Evolutionary conservation across 495 filamentous ascomycete species (phyloP), one percentile per base, ranked within the genome.

Genomic region (Aspergillus coremiiformis): DNA sequence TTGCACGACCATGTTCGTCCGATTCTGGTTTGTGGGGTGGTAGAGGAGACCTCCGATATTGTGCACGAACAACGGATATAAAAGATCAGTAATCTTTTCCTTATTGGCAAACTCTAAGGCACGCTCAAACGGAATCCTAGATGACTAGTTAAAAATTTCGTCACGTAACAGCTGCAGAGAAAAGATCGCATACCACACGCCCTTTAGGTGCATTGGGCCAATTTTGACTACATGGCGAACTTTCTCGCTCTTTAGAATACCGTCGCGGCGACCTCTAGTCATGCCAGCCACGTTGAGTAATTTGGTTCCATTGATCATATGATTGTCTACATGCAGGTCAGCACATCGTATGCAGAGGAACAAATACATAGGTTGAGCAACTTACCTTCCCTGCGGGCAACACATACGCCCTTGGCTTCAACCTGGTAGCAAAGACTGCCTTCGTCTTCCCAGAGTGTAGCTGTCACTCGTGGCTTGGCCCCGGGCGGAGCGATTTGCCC

Each of bases 251-350:
- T 98, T 98, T 41, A 98, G 71, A 54, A 98, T 98, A 39, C 93
- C 93, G 65, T 98, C 93, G 61, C 93, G 83, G 46, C 93, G 86
- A 35, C 93, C 93, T 58, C 93, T 81, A 23, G 93, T 98, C 93
- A 98, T 98, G 2, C 93, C 92, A 17, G 93, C 93, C 17, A 98
- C 93, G 55, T 98, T 98, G 43, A 98, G 74, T 47, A 98, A 72
- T 67, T 98, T 98, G 4, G 93, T 98, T 8, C 93, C 93, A 60
- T 98, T 98, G 69, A 98, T 96, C 91, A 98, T 96, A 61, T 94
- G 87, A 66, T 98, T 98, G 60, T 98, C 93, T 95, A 62, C n/a
- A n/a, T 30, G 5, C 22, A 26, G 41, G 33, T 52, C 39, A 44
- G 6, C 37, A 39, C 24, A 27, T 15, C 51, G 53, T 21, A 63